Evolutionary conservation across 2,329 filamentous ascomycete species (phyloP).

Genomic region (Fonsecaea pugnacius): DNA sequence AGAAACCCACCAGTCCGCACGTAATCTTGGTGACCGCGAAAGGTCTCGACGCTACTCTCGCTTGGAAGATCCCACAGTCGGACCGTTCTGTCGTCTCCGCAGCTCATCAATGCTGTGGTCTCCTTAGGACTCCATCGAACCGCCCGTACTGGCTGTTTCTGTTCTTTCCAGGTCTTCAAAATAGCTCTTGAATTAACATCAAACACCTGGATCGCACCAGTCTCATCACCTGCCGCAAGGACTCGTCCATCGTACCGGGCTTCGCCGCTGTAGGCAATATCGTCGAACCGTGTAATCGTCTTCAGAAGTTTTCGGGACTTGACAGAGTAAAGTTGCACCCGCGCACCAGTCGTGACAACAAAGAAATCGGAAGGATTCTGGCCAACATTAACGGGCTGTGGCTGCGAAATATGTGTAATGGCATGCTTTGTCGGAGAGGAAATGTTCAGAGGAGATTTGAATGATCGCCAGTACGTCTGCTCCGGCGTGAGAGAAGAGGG

Average conservation of each 20-base stretch:
- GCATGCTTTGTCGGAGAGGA: conserved; percentile 88
- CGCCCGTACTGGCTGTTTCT: conserved; percentile 92
- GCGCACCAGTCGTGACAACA: conserved; percentile 89
- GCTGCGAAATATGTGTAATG: conserved; percentile 86
- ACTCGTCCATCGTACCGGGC: conserved; percentile 87
- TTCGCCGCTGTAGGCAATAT: conserved; percentile 86
- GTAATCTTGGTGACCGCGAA: conserved; percentile 88
- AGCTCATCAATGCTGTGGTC: conserved; percentile 82
- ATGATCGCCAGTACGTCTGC: conserved; percentile 94
- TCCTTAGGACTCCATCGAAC: conserved; percentile 91
- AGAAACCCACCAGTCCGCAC: conserved; percentile 87
- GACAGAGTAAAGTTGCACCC: conserved; percentile 91
- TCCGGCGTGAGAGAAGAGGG: conserved; percentile 85
- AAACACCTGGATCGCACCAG: conserved; percentile 91
- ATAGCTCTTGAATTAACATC: conserved; percentile 89
- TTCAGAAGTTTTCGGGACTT: conserved; percentile 90
- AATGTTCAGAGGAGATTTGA: conserved; percentile 87
- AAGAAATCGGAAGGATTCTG: conserved; percentile 69
- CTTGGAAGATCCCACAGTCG: conserved; percentile 91
- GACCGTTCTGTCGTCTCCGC: conserved; percentile 90
- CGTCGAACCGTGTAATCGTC: conserved; percentile 91
- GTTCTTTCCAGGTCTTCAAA: conserved; percentile 90
- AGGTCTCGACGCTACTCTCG: conserved; percentile 74
- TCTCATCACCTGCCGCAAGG: conserved; percentile 87
- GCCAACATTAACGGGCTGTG: conserved; percentile 56